Base-by-base conservation (phyloP, 2,329 filamentous ascomycete species). In the Lachnellula subtilissima region DNA sequence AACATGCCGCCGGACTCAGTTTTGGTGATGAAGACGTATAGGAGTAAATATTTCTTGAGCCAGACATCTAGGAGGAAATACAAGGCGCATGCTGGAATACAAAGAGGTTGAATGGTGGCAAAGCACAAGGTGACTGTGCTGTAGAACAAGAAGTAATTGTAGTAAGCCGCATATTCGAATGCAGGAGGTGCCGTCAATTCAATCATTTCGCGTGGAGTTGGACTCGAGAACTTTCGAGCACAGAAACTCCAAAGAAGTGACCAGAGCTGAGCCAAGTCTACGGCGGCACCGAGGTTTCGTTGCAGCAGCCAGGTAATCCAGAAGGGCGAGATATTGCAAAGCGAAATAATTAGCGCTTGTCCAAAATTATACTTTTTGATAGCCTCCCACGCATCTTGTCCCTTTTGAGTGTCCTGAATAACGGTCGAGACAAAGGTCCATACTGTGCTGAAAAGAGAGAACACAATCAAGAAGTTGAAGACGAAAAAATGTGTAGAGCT, bases 91-190 rank as follows among this genome's bases (percentile, higher is more conserved):
- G 95, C 88, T 0, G 89, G 85, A 7, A 99, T 79, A 1, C 94
- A 88, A 23, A 97, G 79, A 0, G 94, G 94, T 72, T 97, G 94
- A 52, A 97, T 79, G 1, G 86, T 84, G 2, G 87, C 85, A 68
- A 94, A 97, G 66, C 86, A 91, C 15, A 99, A 78, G 0, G 91
- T 88, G 35, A 97, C 89, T 0, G 93, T 97, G 23, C 88, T 80
- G 75, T 97, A 99, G 74, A 90, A 99, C 32, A 97, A 78, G 73
- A 97, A 97, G 72, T 96, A 97, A 72, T 97, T 97, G 80, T 97
- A 99, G 75, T 97, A 97, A 65, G 85, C 91, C 56, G 94, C 91
- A 68, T 97, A 97, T 64, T 97, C 92, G 70, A 99, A 97, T 0
- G 89, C 79, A 2, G 90, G 92, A 1, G 94, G 94, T 3, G 94